These are phyloP conservation scores for Clitopilus passeckerianus DNA, from an alignment of 768 basidiomycete genomes.

Conservation along the genomic window DNA sequence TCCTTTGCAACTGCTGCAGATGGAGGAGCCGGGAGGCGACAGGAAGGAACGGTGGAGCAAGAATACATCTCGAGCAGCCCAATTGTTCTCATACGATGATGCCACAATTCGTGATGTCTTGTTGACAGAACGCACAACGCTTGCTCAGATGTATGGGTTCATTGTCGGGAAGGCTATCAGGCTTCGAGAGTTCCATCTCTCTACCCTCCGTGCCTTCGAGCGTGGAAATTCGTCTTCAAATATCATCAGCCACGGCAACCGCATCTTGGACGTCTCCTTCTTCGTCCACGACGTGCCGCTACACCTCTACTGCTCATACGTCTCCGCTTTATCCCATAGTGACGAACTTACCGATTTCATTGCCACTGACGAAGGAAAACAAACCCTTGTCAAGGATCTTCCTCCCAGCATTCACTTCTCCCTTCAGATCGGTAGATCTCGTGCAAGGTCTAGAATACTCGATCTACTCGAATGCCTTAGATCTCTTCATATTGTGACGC, in stretches of 20 bases:
- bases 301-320: constrained; percentile 56
- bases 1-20: constrained; percentile 41
- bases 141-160: constrained; percentile 75
- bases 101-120: constrained; percentile 54
- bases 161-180: constrained; percentile 63
- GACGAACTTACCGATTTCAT: constrained; percentile 55
- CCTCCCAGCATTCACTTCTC: constrained; percentile 42
- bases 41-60: constrained; percentile 39
- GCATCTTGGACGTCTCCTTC: constrained; percentile 56
- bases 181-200: constrained; percentile 59
- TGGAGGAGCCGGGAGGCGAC: constrained; percentile 36
- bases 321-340: constrained; percentile 51
- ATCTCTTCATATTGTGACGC: constrained; percentile 52
- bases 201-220: constrained; percentile 45
- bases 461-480: constrained; percentile 59
- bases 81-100: constrained; percentile 51
- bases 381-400: constrained; percentile 48
- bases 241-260: constrained; percentile 46
- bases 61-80: constrained; percentile 39
- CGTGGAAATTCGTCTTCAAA: constrained; percentile 26
- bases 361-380: constrained; percentile 37
- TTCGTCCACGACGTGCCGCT: constrained; percentile 64
- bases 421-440: constrained; percentile 55
- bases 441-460: constrained; percentile 54
- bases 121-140: constrained; percentile 62